These are phyloP conservation scores for Helotiales sp. DNA, from an alignment of 2,329 filamentous ascomycete genomes.

Conservation along the genomic window DNA sequence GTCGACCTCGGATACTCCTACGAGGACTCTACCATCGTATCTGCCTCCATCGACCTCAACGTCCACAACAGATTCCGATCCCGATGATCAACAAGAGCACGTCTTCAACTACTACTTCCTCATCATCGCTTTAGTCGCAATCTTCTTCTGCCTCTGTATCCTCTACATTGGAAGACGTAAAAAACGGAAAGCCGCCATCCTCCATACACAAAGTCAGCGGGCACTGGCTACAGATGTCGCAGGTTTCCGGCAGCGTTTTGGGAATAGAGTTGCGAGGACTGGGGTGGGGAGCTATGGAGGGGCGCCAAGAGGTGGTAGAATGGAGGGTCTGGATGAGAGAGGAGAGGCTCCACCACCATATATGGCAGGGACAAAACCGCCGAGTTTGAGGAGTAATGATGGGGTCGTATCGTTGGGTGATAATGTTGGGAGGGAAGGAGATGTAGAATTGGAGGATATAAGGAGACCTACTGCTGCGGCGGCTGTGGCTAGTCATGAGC, in stretches of 20 bases:
- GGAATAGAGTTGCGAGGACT: constrained; percentile 13
- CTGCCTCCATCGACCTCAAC: constrained; percentile 1
- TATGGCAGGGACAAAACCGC: constrained; percentile 32
- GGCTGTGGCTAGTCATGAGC: constrained; percentile 7
- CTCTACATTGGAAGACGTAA: constrained; percentile 45
- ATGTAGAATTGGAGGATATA: constrained; percentile 19
- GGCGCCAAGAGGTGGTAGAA: not conserved
- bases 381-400: constrained; percentile 26
- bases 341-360: constrained; percentile 68
- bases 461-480: no score
- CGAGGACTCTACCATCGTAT: constrained; percentile 3
- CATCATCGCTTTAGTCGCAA: constrained; percentile 46
- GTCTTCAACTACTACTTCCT: constrained; percentile 57
- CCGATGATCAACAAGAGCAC: constrained; percentile 41
- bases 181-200: constrained; percentile 21
- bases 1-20: not conserved
- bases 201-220: constrained; percentile 29
- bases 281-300: constrained; percentile 9
- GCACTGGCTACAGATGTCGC: constrained; percentile 33
- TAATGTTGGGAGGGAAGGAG: constrained; percentile 1
- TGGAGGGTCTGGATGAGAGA: constrained; percentile 62
- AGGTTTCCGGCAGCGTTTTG: constrained; percentile 19
- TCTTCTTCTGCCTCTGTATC: constrained; percentile 43
- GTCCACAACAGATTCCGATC: constrained; percentile 11
- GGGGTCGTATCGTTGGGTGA: constrained; percentile 1